A percentile compares a stretch with the other conserved stretches of the same genome.
These are phyloP conservation scores for Exophiala alcalophila DNA, from an alignment of 2,329 filamentous ascomycete species.

Conservation along the genomic window DNA sequence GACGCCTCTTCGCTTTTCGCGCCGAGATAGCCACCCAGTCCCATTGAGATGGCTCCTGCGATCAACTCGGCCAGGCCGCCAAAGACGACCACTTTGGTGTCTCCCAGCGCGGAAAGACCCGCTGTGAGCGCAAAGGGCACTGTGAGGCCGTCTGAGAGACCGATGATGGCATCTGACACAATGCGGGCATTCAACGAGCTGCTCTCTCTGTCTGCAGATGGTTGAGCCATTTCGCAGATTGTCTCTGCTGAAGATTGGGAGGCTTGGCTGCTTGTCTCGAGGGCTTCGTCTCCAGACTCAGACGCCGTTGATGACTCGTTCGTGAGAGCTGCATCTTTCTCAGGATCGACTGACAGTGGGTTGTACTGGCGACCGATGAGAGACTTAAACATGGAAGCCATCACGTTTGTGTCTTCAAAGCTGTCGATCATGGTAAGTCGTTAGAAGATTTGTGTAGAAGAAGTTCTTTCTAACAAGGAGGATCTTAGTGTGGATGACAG, in stretches of 20 bases:
- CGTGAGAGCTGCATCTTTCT: conserved; percentile 16
- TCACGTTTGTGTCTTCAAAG: conserved; percentile 22
- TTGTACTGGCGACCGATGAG: conserved; percentile 12
- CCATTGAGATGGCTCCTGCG: conserved; percentile 74
- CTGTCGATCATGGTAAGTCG: no score
- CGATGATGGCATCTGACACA: conserved; percentile 63
- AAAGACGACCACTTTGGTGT: conserved; percentile 65
- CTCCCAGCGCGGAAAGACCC: conserved; percentile 61
- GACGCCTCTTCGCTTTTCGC: conserved; percentile 47
- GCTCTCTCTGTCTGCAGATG: conserved; percentile 2
- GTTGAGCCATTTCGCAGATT: conserved; percentile 1
- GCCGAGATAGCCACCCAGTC: conserved; percentile 69
- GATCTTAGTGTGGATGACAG: neutral
- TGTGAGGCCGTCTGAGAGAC: conserved; percentile 73
- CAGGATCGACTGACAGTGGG: conserved; percentile 9
- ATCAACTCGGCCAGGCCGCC: conserved; percentile 73
- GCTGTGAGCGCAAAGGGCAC: conserved; percentile 77
- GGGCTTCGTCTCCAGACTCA: conserved; percentile 9
- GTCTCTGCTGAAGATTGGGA: conserved; percentile 19
- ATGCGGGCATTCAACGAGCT: conserved; percentile 19
- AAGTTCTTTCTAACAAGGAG: no score
- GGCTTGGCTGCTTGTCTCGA: conserved; percentile 19
- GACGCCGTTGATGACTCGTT: no score
- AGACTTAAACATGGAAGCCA: conserved; percentile 21
- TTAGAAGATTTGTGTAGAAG: no score